Percentiles rank a stretch among this genome's conserved stretches.
These are phyloP conservation scores for Tetrapisispora fleetii DNA, from an alignment of 805 yeast genomes.

Conservation along the genomic window DNA sequence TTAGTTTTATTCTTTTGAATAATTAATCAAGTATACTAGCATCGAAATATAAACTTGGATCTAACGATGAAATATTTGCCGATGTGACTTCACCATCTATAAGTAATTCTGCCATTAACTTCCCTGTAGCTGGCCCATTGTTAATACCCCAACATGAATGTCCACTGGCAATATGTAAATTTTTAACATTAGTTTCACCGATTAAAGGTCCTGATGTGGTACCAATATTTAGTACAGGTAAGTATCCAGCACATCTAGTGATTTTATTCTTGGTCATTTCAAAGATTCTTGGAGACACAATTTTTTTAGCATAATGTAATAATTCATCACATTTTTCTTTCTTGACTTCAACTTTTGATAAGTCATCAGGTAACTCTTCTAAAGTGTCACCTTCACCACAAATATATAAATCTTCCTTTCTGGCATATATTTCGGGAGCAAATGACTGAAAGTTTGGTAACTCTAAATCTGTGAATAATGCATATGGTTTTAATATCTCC, in stretches of 20 bases:
- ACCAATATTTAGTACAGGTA: constrained; percentile 91
- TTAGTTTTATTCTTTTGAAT: constrained; percentile 32
- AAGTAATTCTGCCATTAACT: constrained; percentile 75
- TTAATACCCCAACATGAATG: constrained; percentile 99
- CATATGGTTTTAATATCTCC: constrained; percentile 67
- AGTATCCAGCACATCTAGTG: constrained; percentile 79
- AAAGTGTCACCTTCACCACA: constrained; percentile 95
- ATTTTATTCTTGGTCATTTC: constrained; percentile 65
- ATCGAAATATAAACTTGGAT: constrained; percentile 81
- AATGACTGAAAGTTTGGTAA: constrained; percentile 57
- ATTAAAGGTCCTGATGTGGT: constrained; percentile 87
- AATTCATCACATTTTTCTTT: constrained; percentile 81
- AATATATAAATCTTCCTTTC: constrained; percentile 90
- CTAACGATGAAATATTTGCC: constrained; percentile 73
- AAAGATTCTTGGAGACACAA: constrained; percentile 48
- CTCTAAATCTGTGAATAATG: constrained; percentile 84
- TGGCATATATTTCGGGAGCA: constrained; percentile 89
- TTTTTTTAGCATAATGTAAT: constrained; percentile 66
- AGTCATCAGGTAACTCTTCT: constrained; percentile 85
- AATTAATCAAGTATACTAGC: constrained; percentile 31
- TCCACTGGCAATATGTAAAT: constrained; percentile 75
- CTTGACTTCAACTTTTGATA: constrained; percentile 86
- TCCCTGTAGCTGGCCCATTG: constrained; percentile 96
- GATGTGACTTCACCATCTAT: constrained; percentile 72
- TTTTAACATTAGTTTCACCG: constrained; percentile 84